phyloP scores from a whole-genome alignment of 169 alveolate genomes.

The Cryptosporidium muris region DNA sequence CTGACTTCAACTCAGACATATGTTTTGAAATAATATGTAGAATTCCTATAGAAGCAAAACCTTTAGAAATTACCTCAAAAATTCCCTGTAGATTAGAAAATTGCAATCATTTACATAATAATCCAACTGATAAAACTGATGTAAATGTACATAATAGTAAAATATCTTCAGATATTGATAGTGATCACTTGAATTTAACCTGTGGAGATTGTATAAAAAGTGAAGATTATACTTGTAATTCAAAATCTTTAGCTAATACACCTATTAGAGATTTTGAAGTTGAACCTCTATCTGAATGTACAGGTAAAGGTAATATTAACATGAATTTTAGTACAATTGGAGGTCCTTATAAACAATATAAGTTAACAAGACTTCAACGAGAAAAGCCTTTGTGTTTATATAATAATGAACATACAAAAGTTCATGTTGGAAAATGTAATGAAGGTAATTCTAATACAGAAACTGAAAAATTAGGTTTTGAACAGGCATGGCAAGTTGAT shows the following conservation, averaged over 20 bases:
- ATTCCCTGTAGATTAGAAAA: neutral
- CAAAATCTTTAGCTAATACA: neutral
- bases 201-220: neutral
- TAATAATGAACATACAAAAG: neutral
- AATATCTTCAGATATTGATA: slow-evolving; percentile 16
- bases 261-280: slow-evolving; percentile 4
- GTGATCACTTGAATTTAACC: neutral
- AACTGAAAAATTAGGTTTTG: too few species aligned
- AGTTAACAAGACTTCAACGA: slow-evolving; percentile 18
- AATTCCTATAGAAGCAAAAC: slow-evolving; percentile 37
- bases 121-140: slow-evolving; percentile 1
- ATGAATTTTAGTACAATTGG: neutral
- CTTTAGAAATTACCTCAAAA: slow-evolving; percentile 7
- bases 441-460: neutral
- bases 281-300: neutral
- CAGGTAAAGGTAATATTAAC: slow-evolving; percentile 2
- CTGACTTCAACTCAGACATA: slow-evolving; percentile 34
- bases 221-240: neutral
- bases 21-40: slow-evolving; percentile 56
- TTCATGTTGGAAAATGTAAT: neutral
- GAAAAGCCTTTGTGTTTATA: slow-evolving; percentile 13
- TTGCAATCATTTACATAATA: slow-evolving; percentile 20
- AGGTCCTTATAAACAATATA: slow-evolving; percentile 32
- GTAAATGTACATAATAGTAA: neutral
- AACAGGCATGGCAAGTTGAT: slow-evolving; percentile 47